phyloP scores from a whole-genome alignment of 164 flowering plant genomes.

The Stephania japonica region DNA sequence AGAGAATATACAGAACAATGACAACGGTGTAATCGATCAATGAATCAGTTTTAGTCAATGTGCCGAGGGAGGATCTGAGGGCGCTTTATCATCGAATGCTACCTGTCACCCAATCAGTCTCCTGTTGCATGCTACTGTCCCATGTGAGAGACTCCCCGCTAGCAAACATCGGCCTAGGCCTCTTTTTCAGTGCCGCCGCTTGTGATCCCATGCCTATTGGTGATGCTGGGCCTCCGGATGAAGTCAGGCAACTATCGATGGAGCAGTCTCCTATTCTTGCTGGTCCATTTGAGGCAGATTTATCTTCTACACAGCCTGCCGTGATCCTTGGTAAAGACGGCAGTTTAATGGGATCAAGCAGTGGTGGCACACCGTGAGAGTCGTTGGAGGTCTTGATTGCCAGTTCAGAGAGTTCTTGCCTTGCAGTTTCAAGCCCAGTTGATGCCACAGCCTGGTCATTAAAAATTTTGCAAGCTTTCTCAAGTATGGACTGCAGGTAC shows the following conservation, averaged over 20 bases:
- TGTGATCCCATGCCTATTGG: slow-evolving; percentile 35
- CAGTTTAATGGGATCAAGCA: slow-evolving; percentile 35
- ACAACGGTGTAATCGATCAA: neutral
- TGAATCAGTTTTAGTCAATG: neutral
- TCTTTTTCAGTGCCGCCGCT: slow-evolving; percentile 50
- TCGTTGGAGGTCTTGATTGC: slow-evolving; percentile 61
- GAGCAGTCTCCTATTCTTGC: slow-evolving; percentile 56
- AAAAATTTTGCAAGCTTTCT: slow-evolving; percentile 82
- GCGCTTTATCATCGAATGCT: slow-evolving; percentile 30
- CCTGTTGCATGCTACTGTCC: slow-evolving; percentile 40
- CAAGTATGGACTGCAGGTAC: slow-evolving; percentile 82
- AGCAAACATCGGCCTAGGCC: slow-evolving; percentile 46
- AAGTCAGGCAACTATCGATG: slow-evolving; percentile 65
- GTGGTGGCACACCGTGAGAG: slow-evolving; percentile 27
- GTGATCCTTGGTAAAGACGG: slow-evolving; percentile 45
- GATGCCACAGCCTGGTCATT: slow-evolving; percentile 50
- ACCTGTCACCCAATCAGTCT: slow-evolving; percentile 57
- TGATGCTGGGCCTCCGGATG: slow-evolving; percentile 53
- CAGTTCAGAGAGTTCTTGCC: slow-evolving; percentile 73
- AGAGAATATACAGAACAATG: neutral
- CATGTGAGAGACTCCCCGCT: slow-evolving; percentile 41
- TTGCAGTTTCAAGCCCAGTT: slow-evolving; percentile 68
- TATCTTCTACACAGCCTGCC: slow-evolving; percentile 34
- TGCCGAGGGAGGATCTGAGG: neutral
- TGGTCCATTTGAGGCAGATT: slow-evolving; percentile 27